Base-by-base conservation (phyloP, 2,329 filamentous ascomycete genomes). In the Neopestalotiopsis sp. region DNA sequence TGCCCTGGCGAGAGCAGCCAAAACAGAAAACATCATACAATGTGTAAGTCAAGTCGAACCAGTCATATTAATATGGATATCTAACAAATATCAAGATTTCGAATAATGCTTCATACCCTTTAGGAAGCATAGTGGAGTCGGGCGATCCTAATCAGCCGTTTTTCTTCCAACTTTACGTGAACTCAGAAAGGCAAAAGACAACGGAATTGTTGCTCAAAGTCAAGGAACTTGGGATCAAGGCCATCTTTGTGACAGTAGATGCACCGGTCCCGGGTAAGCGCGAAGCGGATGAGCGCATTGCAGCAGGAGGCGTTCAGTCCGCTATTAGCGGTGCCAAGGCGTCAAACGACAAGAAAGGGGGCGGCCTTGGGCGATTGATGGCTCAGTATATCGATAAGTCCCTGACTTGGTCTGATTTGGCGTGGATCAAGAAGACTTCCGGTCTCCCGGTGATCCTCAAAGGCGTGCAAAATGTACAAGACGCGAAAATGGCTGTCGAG, bases 221-320 rank as follows among this genome's bases (percentile, higher is more conserved):
- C 0, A 80, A 81, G 6, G 76, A 78, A 40, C 75, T 65, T 1
- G 66, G 90, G 53, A 88, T 92, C 76, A 70, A 67, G 57, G 70
- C 70, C 14, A 67, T 71, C 5, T 70, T 84, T 69, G 81, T 85
- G 49, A 86, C 83, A 0, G 82, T 84, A 1, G 84, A 86, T 69
- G 81, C 83, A 0, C 94, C 95, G 0, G 93, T 97, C 1, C 93
- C 94, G 0, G 95, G 95, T 0, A 98, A 89, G 73, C 84, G 88
- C 17, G 87, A 89, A 71, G 85, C 85, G 1, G 87, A 89, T 70
- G 87, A 88, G 73, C 84, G 87, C 3, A 81, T 87, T 28, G 76
- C 78, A 2, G 84, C 84, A 49, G 82, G 82, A 1, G 83, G 84
- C 49, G 82, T 81, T 4, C 72, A 72, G 28, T 78, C 78, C 13